Evolutionary conservation across 495 filamentous ascomycete genomes (phyloP).

Genomic region (Penicillium cataractarum): DNA sequence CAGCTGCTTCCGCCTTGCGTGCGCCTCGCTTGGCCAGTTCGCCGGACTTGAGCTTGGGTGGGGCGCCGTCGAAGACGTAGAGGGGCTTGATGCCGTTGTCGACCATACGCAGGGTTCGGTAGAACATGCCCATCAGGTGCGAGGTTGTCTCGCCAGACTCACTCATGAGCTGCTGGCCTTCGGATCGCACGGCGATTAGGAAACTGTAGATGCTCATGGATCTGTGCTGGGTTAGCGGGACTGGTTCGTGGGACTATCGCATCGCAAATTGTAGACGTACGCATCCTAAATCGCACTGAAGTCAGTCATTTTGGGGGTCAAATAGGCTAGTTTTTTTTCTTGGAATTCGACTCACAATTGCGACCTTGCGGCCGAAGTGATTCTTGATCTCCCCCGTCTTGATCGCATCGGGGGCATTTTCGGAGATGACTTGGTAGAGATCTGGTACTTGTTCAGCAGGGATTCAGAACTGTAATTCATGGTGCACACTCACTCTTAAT

Average conservation of each 20-base stretch:
- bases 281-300: conserved; percentile 90
- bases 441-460: conserved; percentile 44
- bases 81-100: conserved; percentile 98
- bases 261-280: conserved; percentile 54
- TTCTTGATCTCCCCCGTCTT: conserved; percentile 97
- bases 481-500: conserved; percentile 68
- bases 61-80: conserved; percentile 96
- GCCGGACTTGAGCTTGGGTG: conserved; percentile 94
- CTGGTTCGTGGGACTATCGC: not conserved
- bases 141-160: conserved; percentile 95
- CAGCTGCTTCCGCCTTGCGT: conserved; percentile 84
- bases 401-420: conserved; percentile 91
- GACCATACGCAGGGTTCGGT: conserved; percentile 95
- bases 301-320: conserved; percentile 21
- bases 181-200: conserved; percentile 93
- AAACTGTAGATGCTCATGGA: conserved; percentile 99
- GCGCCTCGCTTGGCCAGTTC: conserved; percentile 93
- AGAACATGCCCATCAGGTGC: conserved; percentile 99
- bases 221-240: conserved; percentile 49
- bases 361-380: conserved; percentile 96
- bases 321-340: not conserved
- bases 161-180: conserved; percentile 92
- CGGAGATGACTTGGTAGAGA: conserved; percentile 84
- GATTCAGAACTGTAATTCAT: not conserved
- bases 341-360: conserved; percentile 71